These are phyloP conservation scores for Fusarium avenaceum DNA, from an alignment of 2,329 filamentous ascomycete genomes.

Conservation along the genomic window DNA sequence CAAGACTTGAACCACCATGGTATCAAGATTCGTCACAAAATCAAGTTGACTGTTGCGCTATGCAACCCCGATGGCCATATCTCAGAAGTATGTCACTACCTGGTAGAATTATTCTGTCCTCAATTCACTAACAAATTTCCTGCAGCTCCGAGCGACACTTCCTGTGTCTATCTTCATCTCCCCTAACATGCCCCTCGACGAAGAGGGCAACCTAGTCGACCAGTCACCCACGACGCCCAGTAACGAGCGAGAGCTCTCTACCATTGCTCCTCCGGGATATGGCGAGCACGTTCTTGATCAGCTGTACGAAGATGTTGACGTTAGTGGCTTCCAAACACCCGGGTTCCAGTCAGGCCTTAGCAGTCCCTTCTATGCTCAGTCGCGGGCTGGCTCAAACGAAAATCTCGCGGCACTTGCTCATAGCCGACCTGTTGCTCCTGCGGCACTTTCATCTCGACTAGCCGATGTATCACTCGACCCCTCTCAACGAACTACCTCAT, in stretches of 20 bases:
- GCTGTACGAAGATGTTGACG: slow-evolving; percentile 89
- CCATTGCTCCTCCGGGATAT: slow-evolving; percentile 90
- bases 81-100: slow-evolving; percentile 75
- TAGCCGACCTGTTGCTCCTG: slow-evolving; percentile 58
- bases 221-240: slow-evolving; percentile 64
- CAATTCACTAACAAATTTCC: slow-evolving; percentile 20
- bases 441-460: slow-evolving; percentile 72
- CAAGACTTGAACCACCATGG: slow-evolving; percentile 91
- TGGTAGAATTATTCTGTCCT: not conserved
- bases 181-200: slow-evolving; percentile 89
- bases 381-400: slow-evolving; percentile 83
- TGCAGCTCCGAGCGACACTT: slow-evolving; percentile 84
- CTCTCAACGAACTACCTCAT: slow-evolving; percentile 62
- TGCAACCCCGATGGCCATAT: slow-evolving; percentile 96
- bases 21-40: slow-evolving; percentile 92
- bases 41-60: slow-evolving; percentile 90
- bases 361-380: slow-evolving; percentile 81
- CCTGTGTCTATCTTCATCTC: slow-evolving; percentile 96
- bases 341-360: slow-evolving; percentile 78
- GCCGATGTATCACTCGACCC: slow-evolving; percentile 74
- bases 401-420: slow-evolving; percentile 72
- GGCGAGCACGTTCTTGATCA: slow-evolving; percentile 91
- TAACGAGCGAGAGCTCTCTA: slow-evolving; percentile 66
- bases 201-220: slow-evolving; percentile 82
- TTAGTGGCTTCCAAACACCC: slow-evolving; percentile 84